These are phyloP conservation scores for Strombidium stylifer DNA, from an alignment of 73 alveolate species.

Conservation along the genomic window DNA sequence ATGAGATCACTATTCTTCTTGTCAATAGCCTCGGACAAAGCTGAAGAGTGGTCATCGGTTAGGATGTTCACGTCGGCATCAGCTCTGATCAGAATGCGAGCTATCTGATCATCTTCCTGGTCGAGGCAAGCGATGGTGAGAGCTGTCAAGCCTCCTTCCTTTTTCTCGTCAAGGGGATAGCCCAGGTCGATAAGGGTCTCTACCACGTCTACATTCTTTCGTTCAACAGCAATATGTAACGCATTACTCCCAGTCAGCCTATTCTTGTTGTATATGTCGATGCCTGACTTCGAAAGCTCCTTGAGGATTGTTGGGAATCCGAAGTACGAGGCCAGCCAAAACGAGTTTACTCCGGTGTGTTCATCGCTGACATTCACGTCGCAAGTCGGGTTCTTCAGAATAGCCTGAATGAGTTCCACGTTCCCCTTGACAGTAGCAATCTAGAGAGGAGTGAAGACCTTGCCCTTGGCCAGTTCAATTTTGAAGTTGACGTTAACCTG, in stretches of 20 bases:
- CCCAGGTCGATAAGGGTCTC: conserved; percentile 7
- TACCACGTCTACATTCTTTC: conserved; percentile 2
- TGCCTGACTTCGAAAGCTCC: not conserved
- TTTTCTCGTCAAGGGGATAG: conserved; percentile 17
- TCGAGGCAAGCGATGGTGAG: conserved; percentile 31
- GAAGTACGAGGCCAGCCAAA: conserved; percentile 52
- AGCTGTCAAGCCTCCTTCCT: conserved; percentile 39
- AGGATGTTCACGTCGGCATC: conserved; percentile 39
- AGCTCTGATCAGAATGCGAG: conserved; percentile 1
- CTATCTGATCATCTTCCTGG: not conserved
- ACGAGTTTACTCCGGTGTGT: conserved; percentile 33
- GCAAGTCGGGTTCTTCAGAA: too few relatives aligned
- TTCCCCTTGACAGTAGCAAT: too few relatives aligned
- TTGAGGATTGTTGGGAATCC: conserved; percentile 16
- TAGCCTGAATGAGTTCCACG: too few relatives aligned
- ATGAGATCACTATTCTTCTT: too few relatives aligned
- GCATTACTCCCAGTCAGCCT: conserved; percentile 16
- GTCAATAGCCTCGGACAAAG: too few relatives aligned
- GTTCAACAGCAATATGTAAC: conserved; percentile 37
- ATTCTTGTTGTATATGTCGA: conserved; percentile 15
- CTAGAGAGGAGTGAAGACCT: too few relatives aligned
- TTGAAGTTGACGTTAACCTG: too few relatives aligned
- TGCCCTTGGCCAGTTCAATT: too few relatives aligned
- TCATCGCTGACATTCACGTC: too few relatives aligned
- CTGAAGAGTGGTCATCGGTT: too few relatives aligned